Evolutionary conservation across 257 asterid genomes (phyloP).

Genomic region (Phtheirospermum japonicum): DNA sequence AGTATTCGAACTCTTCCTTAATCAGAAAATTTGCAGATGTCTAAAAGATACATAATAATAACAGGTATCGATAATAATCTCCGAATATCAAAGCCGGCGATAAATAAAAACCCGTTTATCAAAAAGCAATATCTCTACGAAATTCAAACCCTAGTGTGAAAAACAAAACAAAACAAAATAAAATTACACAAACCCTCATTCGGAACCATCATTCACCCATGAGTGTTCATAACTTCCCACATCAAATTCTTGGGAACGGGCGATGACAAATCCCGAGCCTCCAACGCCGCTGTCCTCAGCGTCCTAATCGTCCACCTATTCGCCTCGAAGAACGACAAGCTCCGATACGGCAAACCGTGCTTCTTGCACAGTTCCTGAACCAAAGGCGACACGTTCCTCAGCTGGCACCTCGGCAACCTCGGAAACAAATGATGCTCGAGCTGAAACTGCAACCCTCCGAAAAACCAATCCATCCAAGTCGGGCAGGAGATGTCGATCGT

Average conservation of each 20-base stretch:
- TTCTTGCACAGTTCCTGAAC: slow-evolving; percentile 77
- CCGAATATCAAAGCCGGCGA: background rate
- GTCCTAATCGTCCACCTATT: slow-evolving; percentile 59
- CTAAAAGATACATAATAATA: too few species aligned
- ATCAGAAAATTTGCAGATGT: too few species aligned
- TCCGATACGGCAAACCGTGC: slow-evolving; percentile 65
- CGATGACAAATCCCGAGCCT: slow-evolving; percentile 57
- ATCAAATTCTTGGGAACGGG: slow-evolving; percentile 63
- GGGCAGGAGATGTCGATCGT: slow-evolving; percentile 70
- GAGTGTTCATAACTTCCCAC: slow-evolving; percentile 93
- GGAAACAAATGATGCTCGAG: slow-evolving; percentile 88
- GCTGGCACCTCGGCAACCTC: slow-evolving; percentile 80
- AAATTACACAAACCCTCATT: background rate
- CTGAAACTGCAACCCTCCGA: slow-evolving; percentile 87
- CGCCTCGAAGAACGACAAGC: slow-evolving; percentile 65
- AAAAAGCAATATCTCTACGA: too few species aligned
- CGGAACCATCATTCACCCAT: slow-evolving; percentile 46
- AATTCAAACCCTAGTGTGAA: background rate
- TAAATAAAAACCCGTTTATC: background rate
- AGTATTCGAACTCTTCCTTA: too few species aligned
- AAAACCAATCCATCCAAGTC: slow-evolving; percentile 80
- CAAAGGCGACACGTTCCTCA: slow-evolving; percentile 69
- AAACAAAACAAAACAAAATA: background rate
- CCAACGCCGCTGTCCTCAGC: slow-evolving; percentile 61
- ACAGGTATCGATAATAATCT: background rate